Evolutionary conservation across 2,329 filamentous ascomycete species (phyloP).

Genomic region (Xylariales sp.): DNA sequence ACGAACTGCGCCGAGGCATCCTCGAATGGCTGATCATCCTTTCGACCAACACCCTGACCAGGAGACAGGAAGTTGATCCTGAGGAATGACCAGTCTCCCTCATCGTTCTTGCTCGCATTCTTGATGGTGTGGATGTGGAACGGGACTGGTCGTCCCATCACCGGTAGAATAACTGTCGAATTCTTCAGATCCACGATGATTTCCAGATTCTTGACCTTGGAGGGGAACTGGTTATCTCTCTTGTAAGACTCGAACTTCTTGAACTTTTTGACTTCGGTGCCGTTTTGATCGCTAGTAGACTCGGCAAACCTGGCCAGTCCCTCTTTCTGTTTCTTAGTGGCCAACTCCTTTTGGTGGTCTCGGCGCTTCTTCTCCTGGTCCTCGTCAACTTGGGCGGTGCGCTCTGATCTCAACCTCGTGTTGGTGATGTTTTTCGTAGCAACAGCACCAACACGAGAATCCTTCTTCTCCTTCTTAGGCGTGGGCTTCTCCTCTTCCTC

Average conservation of each 20-base stretch:
- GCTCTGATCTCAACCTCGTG: constrained; percentile 85
- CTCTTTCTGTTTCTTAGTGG: constrained; percentile 82
- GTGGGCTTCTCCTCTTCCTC: constrained; percentile 82
- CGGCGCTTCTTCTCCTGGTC: constrained; percentile 82
- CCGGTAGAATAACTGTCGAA: constrained; percentile 83
- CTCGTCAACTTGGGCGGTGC: constrained; percentile 81
- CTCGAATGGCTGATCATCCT: constrained; percentile 97
- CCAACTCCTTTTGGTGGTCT: constrained; percentile 87
- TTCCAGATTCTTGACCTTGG: constrained; percentile 75
- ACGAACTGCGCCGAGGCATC: constrained; percentile 95
- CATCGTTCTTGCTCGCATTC: constrained; percentile 96
- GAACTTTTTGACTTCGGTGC: constrained; percentile 94
- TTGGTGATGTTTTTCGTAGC: constrained; percentile 94
- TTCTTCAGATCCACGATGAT: constrained; percentile 91
- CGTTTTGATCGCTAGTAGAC: constrained; percentile 78
- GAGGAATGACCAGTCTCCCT: constrained; percentile 88
- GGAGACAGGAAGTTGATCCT: constrained; percentile 97
- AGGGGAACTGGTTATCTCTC: constrained; percentile 88
- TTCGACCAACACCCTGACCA: constrained; percentile 92
- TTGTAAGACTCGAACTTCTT: constrained; percentile 99
- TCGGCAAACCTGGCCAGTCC: constrained; percentile 83
- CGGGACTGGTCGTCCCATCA: constrained; percentile 95
- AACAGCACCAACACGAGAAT: constrained; percentile 76
- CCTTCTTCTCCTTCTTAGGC: constrained; percentile 88
- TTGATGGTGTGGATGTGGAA: constrained; percentile 99